Percentiles rank a stretch among this genome's conserved stretches.
phyloP scores from a whole-genome alignment of 1,284 basidiomycete species.

The Pterulicium gracile region DNA sequence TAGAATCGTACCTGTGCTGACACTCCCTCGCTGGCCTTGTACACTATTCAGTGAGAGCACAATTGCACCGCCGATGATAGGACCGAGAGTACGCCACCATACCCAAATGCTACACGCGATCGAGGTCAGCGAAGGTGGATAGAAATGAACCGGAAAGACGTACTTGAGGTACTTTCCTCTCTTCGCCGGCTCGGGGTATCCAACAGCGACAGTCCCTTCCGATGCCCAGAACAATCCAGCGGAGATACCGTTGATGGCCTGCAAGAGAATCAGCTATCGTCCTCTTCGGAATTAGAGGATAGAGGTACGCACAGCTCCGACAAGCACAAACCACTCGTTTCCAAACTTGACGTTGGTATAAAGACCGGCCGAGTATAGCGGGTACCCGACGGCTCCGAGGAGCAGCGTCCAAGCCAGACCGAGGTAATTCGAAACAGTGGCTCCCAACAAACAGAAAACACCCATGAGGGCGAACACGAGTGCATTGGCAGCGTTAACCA shows the following conservation, averaged over 20 bases:
- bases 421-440: not conserved
- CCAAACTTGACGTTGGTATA: conserved; percentile 3
- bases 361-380: conserved; percentile 1
- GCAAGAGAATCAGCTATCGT: not conserved
- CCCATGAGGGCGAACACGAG: conserved; percentile 4
- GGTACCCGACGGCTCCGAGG: conserved; percentile 4
- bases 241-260: conserved; percentile 8
- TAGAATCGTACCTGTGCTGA: conserved; percentile 4
- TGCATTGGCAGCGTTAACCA: conserved; percentile 2
- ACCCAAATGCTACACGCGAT: conserved; percentile 6
- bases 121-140: not conserved
- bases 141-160: not conserved
- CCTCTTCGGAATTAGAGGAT: not conserved
- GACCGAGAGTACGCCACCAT: conserved; percentile 9
- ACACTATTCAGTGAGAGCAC: conserved; percentile 8
- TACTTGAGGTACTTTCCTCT: conserved; percentile 8
- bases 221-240: conserved; percentile 9
- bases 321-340: not conserved
- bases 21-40: conserved; percentile 4
- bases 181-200: conserved; percentile 8
- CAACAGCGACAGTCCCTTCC: conserved; percentile 8
- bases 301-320: not conserved
- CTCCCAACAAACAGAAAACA: conserved; percentile 3
- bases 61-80: conserved; percentile 8
- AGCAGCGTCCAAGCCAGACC: conserved; percentile 1